Evolutionary conservation across 208 protist species (phyloP), one percentile per base, ranked within the genome.

Genomic region (Herpetomonas muscarum): DNA sequence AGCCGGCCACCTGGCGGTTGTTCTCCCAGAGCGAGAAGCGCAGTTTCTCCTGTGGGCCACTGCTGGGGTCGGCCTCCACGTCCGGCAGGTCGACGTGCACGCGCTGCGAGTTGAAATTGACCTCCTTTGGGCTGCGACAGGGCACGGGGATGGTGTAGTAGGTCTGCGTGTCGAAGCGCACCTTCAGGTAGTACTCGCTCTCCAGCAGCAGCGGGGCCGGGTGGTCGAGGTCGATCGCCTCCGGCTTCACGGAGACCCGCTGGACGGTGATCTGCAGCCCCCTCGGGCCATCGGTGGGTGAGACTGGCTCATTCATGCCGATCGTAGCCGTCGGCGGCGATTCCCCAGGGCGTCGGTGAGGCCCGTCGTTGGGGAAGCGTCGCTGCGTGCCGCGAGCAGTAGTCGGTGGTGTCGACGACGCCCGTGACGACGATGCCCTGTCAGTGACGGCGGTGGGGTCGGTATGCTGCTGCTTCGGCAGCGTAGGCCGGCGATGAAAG

Each of bases 1-100:
- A 95, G 29, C 85, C 80, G 0, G 79, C 85, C 30, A 95, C 85
- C 60, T 92, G 89, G 36, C 64, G 64, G 25, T 59, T 55, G 58
- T 81, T 70, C 62, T 92, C 81, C 85, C 80, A 95, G 9, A 95
- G 62, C 2, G 85, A 90, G 44, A 95, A 92, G 45, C 80, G 82
- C 49, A 95, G 55, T 58, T 83, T 92, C 17, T 90, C 79, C 3
- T 10, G 15, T 29, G 26, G 28, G 21, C 26, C 51, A 1, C n/a
- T 34, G 9, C 57, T 1, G 24, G 36, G 1, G 42, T 32, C 52
- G 55, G 36, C 37, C 6, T 7, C 51, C 4, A 9, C 51, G 28
- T 4, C 42, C 1, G 34, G 9, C 3, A 85, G 39, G 2, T 53
- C 52, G 39, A 88, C 64, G 45, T 51, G 58, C n/a, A 73, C 55